These are phyloP conservation scores for Rugosomyces carneus DNA, from an alignment of 1,284 basidiomycete species.

Conservation along the genomic window DNA sequence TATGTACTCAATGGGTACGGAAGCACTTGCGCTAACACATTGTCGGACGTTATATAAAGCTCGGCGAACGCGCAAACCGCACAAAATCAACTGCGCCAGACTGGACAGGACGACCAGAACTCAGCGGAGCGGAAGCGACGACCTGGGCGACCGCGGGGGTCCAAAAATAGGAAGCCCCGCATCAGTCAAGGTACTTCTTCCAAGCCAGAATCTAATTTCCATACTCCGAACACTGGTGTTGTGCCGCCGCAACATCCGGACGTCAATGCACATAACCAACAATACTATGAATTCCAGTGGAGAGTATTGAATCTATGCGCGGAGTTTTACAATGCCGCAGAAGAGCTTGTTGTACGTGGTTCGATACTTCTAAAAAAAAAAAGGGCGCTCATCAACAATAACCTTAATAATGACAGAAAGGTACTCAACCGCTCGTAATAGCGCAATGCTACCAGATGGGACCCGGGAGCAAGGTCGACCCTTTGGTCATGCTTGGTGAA, in stretches of 20 bases:
- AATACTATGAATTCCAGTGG: conserved; percentile 82
- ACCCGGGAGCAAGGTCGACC: conserved; percentile 62
- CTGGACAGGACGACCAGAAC: conserved; percentile 13
- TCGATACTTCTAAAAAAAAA: conserved; percentile 9
- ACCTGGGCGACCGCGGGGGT: conserved; percentile 69
- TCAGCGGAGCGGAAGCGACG: conserved; percentile 46
- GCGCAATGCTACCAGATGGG: conserved; percentile 75
- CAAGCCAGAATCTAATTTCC: conserved; percentile 20
- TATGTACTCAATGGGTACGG: conserved; percentile 16
- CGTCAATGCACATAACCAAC: conserved; percentile 60
- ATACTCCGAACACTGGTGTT: conserved; percentile 23
- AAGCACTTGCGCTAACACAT: conserved; percentile 9
- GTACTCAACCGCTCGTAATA: conserved; percentile 62
- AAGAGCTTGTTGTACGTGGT: conserved; percentile 68
- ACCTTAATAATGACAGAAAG: conserved; percentile 48
- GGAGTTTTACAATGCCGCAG: conserved; percentile 78
- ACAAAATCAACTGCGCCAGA: conserved; percentile 12
- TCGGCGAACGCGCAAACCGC: conserved; percentile 15
- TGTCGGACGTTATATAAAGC: conserved; percentile 14
- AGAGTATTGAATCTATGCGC: conserved; percentile 72
- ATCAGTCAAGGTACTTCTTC: conserved; percentile 14
- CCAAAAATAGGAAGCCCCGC: conserved; percentile 57
- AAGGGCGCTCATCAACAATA: conserved; percentile 3
- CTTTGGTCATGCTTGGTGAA: conserved; percentile 62
- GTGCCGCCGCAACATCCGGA: conserved; percentile 40